Evolutionary conservation across 129 eudicot species (phyloP), one percentile per base, ranked within the genome.

Genomic region (Mikania micrantha): DNA sequence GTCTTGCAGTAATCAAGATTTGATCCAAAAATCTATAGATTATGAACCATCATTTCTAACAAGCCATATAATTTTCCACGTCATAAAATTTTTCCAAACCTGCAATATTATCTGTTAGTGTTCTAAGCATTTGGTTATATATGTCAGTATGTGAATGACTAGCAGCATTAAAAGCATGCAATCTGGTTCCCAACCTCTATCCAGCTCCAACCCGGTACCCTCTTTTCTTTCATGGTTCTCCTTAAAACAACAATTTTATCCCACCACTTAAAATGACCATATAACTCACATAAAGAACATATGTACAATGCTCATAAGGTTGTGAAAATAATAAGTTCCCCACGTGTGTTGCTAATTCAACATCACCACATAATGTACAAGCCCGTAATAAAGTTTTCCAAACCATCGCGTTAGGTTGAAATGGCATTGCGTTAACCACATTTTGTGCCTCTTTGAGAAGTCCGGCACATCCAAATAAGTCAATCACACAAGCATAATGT

Each of bases 151-250:
- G 96, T 34, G 88, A 83, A 78, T 42, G 77, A 52, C 80, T 86
- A 27, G 72, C 83, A 35, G 97, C 97, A 66, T 82, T 85, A 68
- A 91, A 91, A 12, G 91, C 66, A 67, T 88, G 96, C 48, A 88
- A 88, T 63, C 70, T 78, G 65, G 60, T 85, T 73, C 41, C 73
- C 73, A 31, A 91, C 71, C 76, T 91, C 96, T 13, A 88, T 85
- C 96, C 97, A 91, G 66, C 97, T 91, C 97, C 96, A 91, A 75
- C 97, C 96, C 0, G 97, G 97, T 7, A 88, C 94, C 66, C 97
- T 91, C 53, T 80, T 88, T 31, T 85, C 88, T 82, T 80, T 85
- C 97, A 91, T 91, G 48, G 79, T 67, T 79, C 76, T 91, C 71
- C 84, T 91, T 31, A 91, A 52, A 44, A 20, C 24, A 40, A 87